These are phyloP conservation scores for Isoetes taiwanensis DNA, from an alignment of 75 land plant genomes.

Conservation along the genomic window DNA sequence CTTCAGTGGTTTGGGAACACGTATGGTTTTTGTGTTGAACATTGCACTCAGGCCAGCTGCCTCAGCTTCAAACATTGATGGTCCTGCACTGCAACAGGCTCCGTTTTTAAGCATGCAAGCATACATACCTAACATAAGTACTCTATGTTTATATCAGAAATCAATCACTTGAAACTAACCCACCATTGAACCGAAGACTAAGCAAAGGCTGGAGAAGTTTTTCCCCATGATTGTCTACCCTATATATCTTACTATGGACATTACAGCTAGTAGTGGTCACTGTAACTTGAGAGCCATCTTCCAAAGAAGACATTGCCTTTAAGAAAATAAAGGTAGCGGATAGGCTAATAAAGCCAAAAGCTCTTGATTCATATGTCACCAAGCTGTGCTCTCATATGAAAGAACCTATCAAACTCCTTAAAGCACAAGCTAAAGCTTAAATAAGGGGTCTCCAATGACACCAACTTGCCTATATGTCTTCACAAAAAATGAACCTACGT, in stretches of 20 bases:
- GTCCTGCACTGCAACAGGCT: slow-evolving; percentile 60
- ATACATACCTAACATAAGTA: neutral
- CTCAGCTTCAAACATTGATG: slow-evolving; percentile 94
- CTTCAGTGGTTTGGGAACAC: slow-evolving; percentile 93
- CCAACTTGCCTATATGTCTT: slow-evolving; percentile 80
- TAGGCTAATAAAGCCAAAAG: too few species aligned
- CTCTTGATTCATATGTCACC: too few species aligned
- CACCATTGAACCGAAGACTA: too few species aligned
- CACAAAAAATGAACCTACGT: slow-evolving; percentile 86
- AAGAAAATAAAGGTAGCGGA: too few species aligned
- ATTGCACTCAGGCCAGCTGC: slow-evolving; percentile 80
- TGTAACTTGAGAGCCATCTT: too few species aligned
- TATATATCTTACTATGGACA: neutral
- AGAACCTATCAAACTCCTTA: too few species aligned
- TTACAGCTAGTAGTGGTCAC: neutral
- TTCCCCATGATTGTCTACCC: neutral
- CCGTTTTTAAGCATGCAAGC: neutral
- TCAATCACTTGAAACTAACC: neutral
- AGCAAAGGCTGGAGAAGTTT: too few species aligned
- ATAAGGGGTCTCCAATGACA: too few species aligned
- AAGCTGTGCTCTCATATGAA: too few species aligned
- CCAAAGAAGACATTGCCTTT: too few species aligned
- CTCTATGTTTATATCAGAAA: neutral
- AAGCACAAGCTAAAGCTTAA: too few species aligned
- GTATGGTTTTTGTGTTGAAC: slow-evolving; percentile 67